Evolutionary conservation across 176 grass and related monocot species (phyloP), one percentile per base, ranked within the genome.

Genomic region (Ananas comosus): DNA sequence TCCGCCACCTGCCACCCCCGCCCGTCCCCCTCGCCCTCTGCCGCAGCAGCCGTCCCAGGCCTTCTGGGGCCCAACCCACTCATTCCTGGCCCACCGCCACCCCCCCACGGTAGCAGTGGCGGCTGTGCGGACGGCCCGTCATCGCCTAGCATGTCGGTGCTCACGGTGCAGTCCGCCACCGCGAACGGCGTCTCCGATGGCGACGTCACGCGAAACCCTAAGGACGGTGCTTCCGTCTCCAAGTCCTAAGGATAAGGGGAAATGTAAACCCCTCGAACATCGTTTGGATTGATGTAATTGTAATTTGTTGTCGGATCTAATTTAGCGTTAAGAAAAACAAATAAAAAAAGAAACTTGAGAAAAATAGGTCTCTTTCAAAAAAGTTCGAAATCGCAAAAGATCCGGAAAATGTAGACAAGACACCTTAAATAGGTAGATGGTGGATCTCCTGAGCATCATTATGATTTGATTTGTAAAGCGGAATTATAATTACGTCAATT

Each of bases 1-100:
- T 86, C 88, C 0, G 70, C 86, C 59, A 81, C 92, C 19, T 79
- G 80, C 52, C 88, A 80, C 80, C 74, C 88, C 23, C 82, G 80
- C 2, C 52, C 78, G 1, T 27, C 81, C 48, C 28, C 75, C 51
- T 74, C n/a, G 12, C 22, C 73, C 0, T 12, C 47, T 2, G 57
- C 56, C 0, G 70, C 51, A 1, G 69, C 65, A 58, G 7, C 29
- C 51, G 21, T 18, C 66, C 11, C 65, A 64, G 29, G 49, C 57
- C 14, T 10, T 76, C 13, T 3, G 29, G 11, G 68, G 69, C 61
- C 27, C 72, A 25, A 11, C 72, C 80, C 11, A 71, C 70, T 27
- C 73, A 53, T 48, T 11, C 9, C 51, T 13, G 64, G 21, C 10
- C 19, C 16, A 1, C 74, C 48, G 7, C 51, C 9, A 13, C 27